Evolutionary conservation across 2,329 filamentous ascomycete species (phyloP).

Genomic region (Fusarium cicatricum): DNA sequence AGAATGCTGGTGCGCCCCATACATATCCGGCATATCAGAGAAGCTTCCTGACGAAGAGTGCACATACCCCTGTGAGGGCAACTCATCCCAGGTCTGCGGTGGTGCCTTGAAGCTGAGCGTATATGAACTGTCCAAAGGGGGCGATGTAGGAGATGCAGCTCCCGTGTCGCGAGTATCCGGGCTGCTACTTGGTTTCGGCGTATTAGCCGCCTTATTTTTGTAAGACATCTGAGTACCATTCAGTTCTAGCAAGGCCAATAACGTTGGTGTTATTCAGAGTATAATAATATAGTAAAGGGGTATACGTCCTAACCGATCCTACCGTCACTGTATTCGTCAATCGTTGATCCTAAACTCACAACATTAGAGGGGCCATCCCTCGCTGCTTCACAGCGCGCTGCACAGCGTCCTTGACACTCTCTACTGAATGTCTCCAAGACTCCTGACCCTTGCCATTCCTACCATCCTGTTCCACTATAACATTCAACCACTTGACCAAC

Average conservation of each 20-base stretch:
- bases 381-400: conserved; percentile 64
- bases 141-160: conserved; percentile 9
- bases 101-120: conserved; percentile 59
- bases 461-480: conserved; percentile 61
- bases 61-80: conserved; percentile 62
- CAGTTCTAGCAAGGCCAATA: background rate
- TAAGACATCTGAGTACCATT: background rate
- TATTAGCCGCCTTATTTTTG: conserved; percentile 8
- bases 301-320: conserved; percentile 23
- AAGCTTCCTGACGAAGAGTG: conserved; percentile 59
- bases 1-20: conserved; percentile 68
- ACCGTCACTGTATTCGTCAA: background rate
- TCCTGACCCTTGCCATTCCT: conserved; percentile 48
- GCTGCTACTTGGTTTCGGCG: conserved; percentile 3
- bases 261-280: background rate
- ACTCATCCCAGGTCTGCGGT: conserved; percentile 61
- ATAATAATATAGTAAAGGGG: background rate
- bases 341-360: conserved; percentile 44
- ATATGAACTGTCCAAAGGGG: conserved; percentile 45
- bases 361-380: conserved; percentile 64
- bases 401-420: conserved; percentile 57
- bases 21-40: conserved; percentile 56
- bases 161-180: background rate
- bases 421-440: conserved; percentile 57
- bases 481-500: conserved; percentile 73